Base-by-base conservation (phyloP, 148 eudicot species). In the Diospyros kaki region DNA sequence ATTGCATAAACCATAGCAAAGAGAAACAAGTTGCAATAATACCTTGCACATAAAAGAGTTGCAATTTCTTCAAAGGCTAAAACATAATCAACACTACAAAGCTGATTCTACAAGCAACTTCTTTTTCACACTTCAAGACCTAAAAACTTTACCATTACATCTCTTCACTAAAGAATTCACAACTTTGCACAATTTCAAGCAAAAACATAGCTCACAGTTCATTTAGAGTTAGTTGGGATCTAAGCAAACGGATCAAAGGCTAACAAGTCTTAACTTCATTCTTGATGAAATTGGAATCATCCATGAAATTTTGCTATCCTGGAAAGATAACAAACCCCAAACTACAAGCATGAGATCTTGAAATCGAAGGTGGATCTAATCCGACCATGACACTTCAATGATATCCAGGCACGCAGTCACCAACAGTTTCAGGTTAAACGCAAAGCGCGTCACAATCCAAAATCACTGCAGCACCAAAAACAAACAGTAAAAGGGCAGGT, bases 91-190 rank as follows among this genome's bases (percentile, higher is more conserved):
- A 45, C 10, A 39, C 40, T 69, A 28, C 28, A 64, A 59, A n/a
- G 56, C 73, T 14, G 13, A 41, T 44, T 46, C 48, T 76, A 38
- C 45, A 56, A 59, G 55, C 54, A 73, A 62, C 66, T 59, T 13
- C 15, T 72, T 42, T 71, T 13, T 39, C 12, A 65, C 44, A 64
- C 5, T 28, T 28, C 28, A 28, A 28, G 28, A 28, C 28, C 28
- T 28, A 28, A 28, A 28, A 28, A 28, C 28, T 28, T 44, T 51
- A 43, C 68, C 68, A 65, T 65, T n/a, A 44, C 68, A 65, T 65
- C n/a, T 17, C 51, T 65, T 65, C 51, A 39, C 14, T 63, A 65
- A 43, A 13, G 51, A 13, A 65, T 65, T 4, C n/a, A 71, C 13
- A 45, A 58, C 65, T 17, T 58, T 40, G 41, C 66, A 3, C 6